These are phyloP conservation scores for Secale cereale DNA, from an alignment of 176 grass and related monocot species.

Conservation along the genomic window DNA sequence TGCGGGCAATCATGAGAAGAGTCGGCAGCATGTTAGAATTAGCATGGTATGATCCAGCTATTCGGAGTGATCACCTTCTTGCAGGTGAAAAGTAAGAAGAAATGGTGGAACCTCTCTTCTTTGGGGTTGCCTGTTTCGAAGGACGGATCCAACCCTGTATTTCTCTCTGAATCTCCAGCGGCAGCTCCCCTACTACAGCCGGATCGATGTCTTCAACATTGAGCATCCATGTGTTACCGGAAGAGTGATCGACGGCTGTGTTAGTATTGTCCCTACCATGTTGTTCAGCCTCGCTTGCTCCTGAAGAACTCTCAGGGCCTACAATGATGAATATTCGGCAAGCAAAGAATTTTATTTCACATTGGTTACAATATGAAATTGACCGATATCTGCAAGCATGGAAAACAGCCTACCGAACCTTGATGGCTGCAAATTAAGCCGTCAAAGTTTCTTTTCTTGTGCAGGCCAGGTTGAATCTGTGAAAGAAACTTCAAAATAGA, in stretches of 20 bases:
- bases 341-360: not conserved
- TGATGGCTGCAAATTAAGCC: slow-evolving; percentile 26
- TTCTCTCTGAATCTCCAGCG: slow-evolving; percentile 81
- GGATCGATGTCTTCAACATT: slow-evolving; percentile 83
- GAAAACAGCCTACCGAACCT: slow-evolving; percentile 30
- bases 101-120: slow-evolving; percentile 61
- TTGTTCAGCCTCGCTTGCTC: slow-evolving; percentile 26
- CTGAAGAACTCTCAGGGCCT: slow-evolving; percentile 31
- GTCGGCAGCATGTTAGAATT: not conserved
- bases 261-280: not conserved
- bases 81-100: slow-evolving; percentile 65
- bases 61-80: not conserved
- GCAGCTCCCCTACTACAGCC: slow-evolving; percentile 73
- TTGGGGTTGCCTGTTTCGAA: slow-evolving; percentile 48
- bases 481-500: slow-evolving; percentile 83
- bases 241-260: not conserved
- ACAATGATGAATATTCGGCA: slow-evolving; percentile 7
- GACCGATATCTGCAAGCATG: not conserved
- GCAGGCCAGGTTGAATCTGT: slow-evolving; percentile 27
- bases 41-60: not conserved
- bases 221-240: slow-evolving; percentile 42
- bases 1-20: not conserved
- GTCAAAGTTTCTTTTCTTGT: slow-evolving; percentile 29
- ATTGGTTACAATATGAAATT: too few relatives aligned
- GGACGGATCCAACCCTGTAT: slow-evolving; percentile 69